Evolutionary conservation across 2,329 filamentous ascomycete species (phyloP).

Genomic region (Scolecobasidium constrictum): DNA sequence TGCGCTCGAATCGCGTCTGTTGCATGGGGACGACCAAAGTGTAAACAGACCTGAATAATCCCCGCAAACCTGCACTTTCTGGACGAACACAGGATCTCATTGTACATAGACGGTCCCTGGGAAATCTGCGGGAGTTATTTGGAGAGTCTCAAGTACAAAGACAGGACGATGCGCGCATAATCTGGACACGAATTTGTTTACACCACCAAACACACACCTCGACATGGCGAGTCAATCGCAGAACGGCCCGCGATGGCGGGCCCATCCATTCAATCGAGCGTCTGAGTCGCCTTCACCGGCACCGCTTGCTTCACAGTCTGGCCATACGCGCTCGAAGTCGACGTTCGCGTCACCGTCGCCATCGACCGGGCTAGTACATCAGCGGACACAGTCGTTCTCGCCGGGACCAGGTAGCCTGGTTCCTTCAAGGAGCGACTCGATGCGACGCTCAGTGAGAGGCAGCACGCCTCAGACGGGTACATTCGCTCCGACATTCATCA

Average conservation of each 20-base stretch:
- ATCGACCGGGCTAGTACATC: slow-evolving; percentile 42
- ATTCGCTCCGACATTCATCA: slow-evolving; percentile 95
- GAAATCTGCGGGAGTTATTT: too few relatives aligned
- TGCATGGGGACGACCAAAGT: too few relatives aligned
- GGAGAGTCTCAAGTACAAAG: too few relatives aligned
- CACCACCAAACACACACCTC: slow-evolving; percentile 3
- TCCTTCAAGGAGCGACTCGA: slow-evolving; percentile 23
- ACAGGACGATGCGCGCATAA: neutral
- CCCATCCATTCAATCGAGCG: slow-evolving; percentile 66
- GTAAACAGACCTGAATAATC: too few relatives aligned
- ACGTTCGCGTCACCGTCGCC: slow-evolving; percentile 39
- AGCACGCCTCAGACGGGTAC: slow-evolving; percentile 60
- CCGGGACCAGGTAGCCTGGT: slow-evolving; percentile 23
- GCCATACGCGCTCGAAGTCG: slow-evolving; percentile 59
- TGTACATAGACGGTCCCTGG: too few relatives aligned
- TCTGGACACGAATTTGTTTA: neutral
- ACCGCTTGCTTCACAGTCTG: slow-evolving; percentile 28
- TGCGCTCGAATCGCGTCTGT: too few relatives aligned
- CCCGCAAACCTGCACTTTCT: too few relatives aligned
- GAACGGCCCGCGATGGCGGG: slow-evolving; percentile 61
- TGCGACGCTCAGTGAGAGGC: slow-evolving; percentile 51
- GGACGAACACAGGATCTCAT: too few relatives aligned
- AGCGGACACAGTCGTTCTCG: slow-evolving; percentile 54
- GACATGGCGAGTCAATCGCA: slow-evolving; percentile 42
- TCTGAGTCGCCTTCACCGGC: slow-evolving; percentile 55